phyloP scores from a whole-genome alignment of 257 asterid species.

The Ilex aquifolium region DNA sequence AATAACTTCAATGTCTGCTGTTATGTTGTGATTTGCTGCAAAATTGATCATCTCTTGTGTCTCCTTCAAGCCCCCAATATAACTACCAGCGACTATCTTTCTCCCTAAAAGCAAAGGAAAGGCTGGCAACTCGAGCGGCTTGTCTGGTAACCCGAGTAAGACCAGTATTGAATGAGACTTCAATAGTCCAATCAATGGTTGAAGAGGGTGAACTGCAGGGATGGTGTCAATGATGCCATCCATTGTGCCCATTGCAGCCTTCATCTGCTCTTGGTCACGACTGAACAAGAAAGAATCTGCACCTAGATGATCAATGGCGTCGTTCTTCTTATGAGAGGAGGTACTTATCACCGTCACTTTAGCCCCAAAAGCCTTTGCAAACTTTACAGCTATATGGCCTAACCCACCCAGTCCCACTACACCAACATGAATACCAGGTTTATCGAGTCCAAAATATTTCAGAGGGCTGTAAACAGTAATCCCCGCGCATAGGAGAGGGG shows the following conservation, averaged over 20 bases:
- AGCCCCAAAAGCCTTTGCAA: constrained; percentile 20
- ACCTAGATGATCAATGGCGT: constrained; percentile 4
- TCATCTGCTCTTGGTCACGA: constrained; percentile 6
- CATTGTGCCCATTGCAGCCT: background rate
- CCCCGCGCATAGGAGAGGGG: constrained; percentile 15
- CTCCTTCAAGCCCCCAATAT: constrained; percentile 45
- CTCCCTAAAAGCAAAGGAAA: background rate
- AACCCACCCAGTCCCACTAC: constrained; percentile 17
- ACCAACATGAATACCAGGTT: constrained; percentile 8
- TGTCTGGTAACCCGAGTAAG: constrained; percentile 5
- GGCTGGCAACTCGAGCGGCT: constrained; percentile 8
- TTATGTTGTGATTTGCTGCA: constrained; percentile 25
- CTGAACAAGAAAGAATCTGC: constrained; percentile 11
- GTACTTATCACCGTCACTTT: constrained; percentile 13
- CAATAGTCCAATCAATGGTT: constrained; percentile 5
- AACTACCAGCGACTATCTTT: constrained; percentile 20
- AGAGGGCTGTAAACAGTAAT: constrained; percentile 16
- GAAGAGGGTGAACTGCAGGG: constrained; percentile 6
- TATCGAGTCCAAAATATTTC: constrained; percentile 4
- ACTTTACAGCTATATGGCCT: constrained; percentile 18
- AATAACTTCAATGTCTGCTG: constrained; percentile 30
- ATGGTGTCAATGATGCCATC: constrained; percentile 18
- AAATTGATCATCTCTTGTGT: constrained; percentile 39
- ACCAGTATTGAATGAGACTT: constrained; percentile 5
- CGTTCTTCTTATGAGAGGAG: constrained; percentile 4